Evolutionary conservation across 768 basidiomycete genomes (phyloP), one percentile per base, ranked within the genome.

Genomic region (Dioszegia crocea): DNA sequence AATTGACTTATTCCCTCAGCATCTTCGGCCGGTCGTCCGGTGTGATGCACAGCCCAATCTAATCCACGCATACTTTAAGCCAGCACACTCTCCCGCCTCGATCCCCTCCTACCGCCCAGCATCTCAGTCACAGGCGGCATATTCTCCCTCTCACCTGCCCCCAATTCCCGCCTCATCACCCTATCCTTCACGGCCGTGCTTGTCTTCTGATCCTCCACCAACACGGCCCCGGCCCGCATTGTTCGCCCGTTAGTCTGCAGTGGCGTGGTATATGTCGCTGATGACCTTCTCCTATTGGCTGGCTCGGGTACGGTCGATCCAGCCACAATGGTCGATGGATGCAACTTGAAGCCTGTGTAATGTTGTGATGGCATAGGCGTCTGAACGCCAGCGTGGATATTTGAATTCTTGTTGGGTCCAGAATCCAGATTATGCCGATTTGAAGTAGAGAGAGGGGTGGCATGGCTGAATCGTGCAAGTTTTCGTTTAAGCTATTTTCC

Each of bases 401-500:
- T 9, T 27, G 30, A n/a, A 3, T 16, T 31, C 31, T 24, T 40
- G 51, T 27, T 16, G 36, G 51, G 19, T 19, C 16, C 23, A 11
- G 19, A 3, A 26, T 38, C 38, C 3, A 53, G 23, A 36, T 53
- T 53, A 21, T 39, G 51, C 3, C 51, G 33, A 41, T 30, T 31
- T 63, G 62, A 27, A 67, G 68, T n/a, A 67, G 70, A 16, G 51
- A 67, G n/a, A 6, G 51, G 51, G 14, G 51, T 39, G 33, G 51
- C 36, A 4, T 39, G 23, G 33, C 24, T 39, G 38, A 27, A 53
- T 27, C 51, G 36, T 36, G 38, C 36, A 4, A 53, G 16, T 53
- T 69, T 70, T 5, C 76, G 64, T 51, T 77, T 77, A 48, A 77
- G 64, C 75, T 76, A 14, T 33, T 41, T 19, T 23, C 26, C 9